phyloP scores from a whole-genome alignment of 495 filamentous ascomycete species.

The Viridothelium virens region DNA sequence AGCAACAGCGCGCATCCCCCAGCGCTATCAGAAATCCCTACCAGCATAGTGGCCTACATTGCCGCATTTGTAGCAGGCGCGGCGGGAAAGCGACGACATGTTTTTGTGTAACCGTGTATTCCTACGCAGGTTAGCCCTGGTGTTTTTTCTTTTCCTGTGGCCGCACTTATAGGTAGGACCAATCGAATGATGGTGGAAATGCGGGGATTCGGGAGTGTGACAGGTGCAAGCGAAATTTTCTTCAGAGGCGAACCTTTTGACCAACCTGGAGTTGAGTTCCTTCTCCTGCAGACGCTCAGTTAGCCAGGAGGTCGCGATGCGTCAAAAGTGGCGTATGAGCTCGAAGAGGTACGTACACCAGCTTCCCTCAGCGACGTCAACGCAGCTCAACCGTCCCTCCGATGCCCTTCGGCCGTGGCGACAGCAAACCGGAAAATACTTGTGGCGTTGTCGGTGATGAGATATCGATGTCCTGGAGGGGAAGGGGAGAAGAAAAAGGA shows the following conservation, averaged over 20 bases:
- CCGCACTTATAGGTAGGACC: neutral
- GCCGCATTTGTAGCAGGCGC: conserved; percentile 99
- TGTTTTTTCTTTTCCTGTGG: neutral
- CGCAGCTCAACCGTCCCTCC: conserved; percentile 25
- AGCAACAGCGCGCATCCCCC: conserved; percentile 12
- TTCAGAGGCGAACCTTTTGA: neutral
- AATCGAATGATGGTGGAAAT: neutral
- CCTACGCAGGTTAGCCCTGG: conserved; percentile 1
- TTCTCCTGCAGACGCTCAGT: neutral
- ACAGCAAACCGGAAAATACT: conserved; percentile 17
- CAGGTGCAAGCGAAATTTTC: neutral
- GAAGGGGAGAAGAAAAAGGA: conserved; percentile 2
- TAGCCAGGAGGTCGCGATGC: neutral
- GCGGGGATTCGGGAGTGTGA: conserved; percentile 1
- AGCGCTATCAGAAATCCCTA: conserved; percentile 36
- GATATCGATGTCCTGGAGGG: neutral
- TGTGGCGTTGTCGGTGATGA: neutral
- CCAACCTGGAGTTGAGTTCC: neutral
- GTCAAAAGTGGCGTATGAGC: neutral
- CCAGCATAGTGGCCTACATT: conserved; percentile 96
- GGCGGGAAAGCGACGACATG: conserved; percentile 91
- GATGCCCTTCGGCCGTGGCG: conserved; percentile 12
- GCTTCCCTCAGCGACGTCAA: conserved; percentile 28
- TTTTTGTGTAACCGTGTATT: conserved; percentile 16
- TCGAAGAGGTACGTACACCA: conserved; percentile 3